phyloP scores from a whole-genome alignment of 225 moss, liverwort and hornwort species.

The Ulota crispa region DNA sequence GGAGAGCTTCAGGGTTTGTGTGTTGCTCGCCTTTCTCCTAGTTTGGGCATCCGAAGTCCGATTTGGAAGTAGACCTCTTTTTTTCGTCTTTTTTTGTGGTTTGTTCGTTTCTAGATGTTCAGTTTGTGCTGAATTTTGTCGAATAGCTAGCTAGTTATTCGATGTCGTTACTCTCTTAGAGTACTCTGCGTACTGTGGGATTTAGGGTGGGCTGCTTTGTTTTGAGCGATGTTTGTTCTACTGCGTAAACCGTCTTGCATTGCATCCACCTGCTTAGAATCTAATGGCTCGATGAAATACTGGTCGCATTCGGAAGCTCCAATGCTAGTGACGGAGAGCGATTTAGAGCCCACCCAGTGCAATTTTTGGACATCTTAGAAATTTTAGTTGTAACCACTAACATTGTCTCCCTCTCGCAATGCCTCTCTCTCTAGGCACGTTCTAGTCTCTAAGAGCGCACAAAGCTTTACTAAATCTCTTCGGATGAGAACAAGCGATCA shows the following conservation, averaged over 20 bases:
- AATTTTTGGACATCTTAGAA: not conserved
- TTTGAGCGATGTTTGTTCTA: not conserved
- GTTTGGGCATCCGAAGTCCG: not conserved
- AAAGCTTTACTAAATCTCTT: not conserved
- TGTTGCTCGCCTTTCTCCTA: not conserved
- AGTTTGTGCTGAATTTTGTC: not conserved
- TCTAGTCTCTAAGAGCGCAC: not conserved
- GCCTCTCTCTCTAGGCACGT: not conserved
- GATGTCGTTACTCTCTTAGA: not conserved
- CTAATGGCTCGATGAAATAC: not conserved
- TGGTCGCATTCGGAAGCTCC: not conserved
- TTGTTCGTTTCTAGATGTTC: not conserved
- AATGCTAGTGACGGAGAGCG: too few relatives aligned
- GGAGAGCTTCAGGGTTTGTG: not conserved
- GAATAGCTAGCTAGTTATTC: not conserved
- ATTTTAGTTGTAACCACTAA: not conserved
- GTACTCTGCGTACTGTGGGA: too few relatives aligned
- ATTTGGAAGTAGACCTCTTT: not conserved
- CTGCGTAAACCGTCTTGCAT: not conserved
- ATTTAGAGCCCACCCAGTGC: too few relatives aligned
- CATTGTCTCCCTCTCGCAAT: not conserved
- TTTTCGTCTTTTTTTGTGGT: too few relatives aligned
- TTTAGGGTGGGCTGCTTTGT: not conserved
- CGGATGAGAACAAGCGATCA: not conserved
- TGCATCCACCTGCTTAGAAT: not conserved